Conservation (phyloP, 2,329 filamentous ascomycete species). For the Tricladium varicosporioides region DNA sequence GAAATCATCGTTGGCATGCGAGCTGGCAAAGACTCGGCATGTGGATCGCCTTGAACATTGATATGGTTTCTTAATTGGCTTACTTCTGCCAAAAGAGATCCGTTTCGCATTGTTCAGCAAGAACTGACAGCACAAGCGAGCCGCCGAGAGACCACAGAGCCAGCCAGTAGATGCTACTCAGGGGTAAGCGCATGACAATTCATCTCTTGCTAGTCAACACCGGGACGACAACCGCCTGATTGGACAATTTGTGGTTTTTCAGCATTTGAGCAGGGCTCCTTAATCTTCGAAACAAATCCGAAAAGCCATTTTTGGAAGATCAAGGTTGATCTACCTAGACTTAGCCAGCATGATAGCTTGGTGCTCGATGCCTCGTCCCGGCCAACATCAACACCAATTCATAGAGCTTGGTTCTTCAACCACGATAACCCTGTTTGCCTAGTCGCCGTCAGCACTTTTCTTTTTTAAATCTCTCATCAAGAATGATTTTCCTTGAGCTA, state of each 20-base stretch:
- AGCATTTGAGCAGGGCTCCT: slow-evolving; percentile 3
- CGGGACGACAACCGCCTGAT: not conserved
- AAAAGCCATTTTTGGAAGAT: slow-evolving; percentile 2
- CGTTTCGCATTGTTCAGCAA: slow-evolving; percentile 19
- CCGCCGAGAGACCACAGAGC: not conserved
- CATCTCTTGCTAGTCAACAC: slow-evolving; percentile 1
- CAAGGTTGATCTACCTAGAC: slow-evolving; percentile 9
- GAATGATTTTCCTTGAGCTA: not conserved
- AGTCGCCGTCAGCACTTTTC: not conserved
- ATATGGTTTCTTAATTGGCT: slow-evolving; percentile 9
- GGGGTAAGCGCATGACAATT: slow-evolving; percentile 7
- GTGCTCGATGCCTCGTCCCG: not conserved
- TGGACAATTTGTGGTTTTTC: not conserved
- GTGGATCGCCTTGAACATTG: not conserved
- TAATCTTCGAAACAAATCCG: slow-evolving; percentile 5
- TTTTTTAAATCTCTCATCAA: not conserved
- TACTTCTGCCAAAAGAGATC: slow-evolving; percentile 11
- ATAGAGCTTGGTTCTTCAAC: not conserved
- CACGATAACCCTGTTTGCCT: not conserved
- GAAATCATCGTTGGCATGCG: slow-evolving; percentile 5
- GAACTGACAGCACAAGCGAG: slow-evolving; percentile 5
- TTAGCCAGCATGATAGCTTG: not conserved
- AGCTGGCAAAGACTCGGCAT: not conserved
- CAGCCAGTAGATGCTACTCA: slow-evolving; percentile 4
- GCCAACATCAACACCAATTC: not conserved